Percentiles rank a stretch among this genome's conserved stretches.
Evolutionary conservation across 2,329 filamentous ascomycete genomes (phyloP).

Genomic region (Sporothrix dimorphospora): DNA sequence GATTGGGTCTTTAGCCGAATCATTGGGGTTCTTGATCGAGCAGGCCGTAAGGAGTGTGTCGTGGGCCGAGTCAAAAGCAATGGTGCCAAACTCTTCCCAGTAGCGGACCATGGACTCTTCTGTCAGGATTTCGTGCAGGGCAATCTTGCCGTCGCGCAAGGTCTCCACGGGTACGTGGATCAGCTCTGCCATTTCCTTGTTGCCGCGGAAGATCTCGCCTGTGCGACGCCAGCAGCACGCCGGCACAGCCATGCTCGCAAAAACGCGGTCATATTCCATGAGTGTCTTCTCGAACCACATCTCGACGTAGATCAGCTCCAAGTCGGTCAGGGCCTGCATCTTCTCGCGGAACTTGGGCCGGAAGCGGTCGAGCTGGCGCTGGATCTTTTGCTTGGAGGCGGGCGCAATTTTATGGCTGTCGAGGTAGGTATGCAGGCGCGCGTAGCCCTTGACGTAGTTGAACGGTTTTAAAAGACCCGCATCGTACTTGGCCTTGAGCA

Average conservation of each 20-base stretch:
- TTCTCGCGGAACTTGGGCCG: slow-evolving; percentile 94
- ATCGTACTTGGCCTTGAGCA: slow-evolving; percentile 94
- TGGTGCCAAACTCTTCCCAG: slow-evolving; percentile 98
- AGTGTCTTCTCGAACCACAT: slow-evolving; percentile 98
- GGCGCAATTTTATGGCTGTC: slow-evolving; percentile 78
- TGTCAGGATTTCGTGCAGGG: slow-evolving; percentile 92
- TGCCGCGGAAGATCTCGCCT: slow-evolving; percentile 94
- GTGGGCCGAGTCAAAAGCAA: slow-evolving; percentile 91
- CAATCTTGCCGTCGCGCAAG: slow-evolving; percentile 89
- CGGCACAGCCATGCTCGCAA: slow-evolving; percentile 97
- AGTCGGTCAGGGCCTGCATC: slow-evolving; percentile 87
- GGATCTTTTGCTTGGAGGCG: slow-evolving; percentile 83
- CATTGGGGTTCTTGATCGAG: slow-evolving; percentile 79
- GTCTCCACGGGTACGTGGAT: slow-evolving; percentile 91
- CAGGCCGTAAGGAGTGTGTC: slow-evolving; percentile 96
- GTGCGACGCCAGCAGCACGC: slow-evolving; percentile 97
- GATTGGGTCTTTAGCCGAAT: slow-evolving; percentile 68
- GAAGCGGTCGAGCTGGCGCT: slow-evolving; percentile 89
- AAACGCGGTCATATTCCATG: slow-evolving; percentile 98
- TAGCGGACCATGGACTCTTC: slow-evolving; percentile 95
- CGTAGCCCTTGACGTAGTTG: slow-evolving; percentile 97
- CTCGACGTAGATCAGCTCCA: slow-evolving; percentile 92
- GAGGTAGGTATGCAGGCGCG: slow-evolving; percentile 86
- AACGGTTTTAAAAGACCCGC: slow-evolving; percentile 93
- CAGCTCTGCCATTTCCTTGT: slow-evolving; percentile 98